Evolutionary conservation across 495 filamentous ascomycete species (phyloP), one percentile per base, ranked within the genome.

Genomic region (Acidomyces sp.): DNA sequence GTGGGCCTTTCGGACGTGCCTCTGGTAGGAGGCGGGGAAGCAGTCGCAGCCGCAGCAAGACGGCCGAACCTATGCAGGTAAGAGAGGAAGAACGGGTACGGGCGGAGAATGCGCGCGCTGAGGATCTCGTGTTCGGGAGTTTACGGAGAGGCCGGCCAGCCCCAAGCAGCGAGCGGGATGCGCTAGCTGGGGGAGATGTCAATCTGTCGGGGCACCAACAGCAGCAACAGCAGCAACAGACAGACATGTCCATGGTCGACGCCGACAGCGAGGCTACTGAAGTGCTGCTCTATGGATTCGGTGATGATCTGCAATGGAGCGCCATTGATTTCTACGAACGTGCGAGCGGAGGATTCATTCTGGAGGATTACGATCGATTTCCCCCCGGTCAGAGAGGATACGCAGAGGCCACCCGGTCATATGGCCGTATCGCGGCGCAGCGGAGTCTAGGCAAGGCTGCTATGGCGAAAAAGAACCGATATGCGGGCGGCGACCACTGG

Each of bases 291-390:
- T 78, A 82, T 45, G 86, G 86, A n/a, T 93, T 83, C 59, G 71
- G 75, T 24, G 67, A 68, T 25, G 68, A 77, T 31, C 65, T 70
- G 20, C 82, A 90, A 61, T 93, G 84, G 67, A 81, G 84, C 22
- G 85, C 83, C 18, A 79, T 94, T 46, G 76, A 78, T 53, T 77
- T 80, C 55, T 94, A 78, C 58, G 86, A 94, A 64, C 68, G 76
- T 34, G 75, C 85, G 29, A 70, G 68, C 16, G 38, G 46, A 35
- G 85, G 86, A 26, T 62, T 75, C 41, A 85, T 94, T 54, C 88
- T 82, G 58, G 86, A 94, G 62, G 84, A 93, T 57, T 94, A 93
- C 59, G 72, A 82, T 3, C 75, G 86, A 42, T 72, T 77, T 18
- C 69, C 78, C 3, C 75, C 76, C 63, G 74, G 67, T 51, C 71